Conservation (phyloP, 2,329 filamentous ascomycete species). For the Stagonosporopsis tanaceti region DNA sequence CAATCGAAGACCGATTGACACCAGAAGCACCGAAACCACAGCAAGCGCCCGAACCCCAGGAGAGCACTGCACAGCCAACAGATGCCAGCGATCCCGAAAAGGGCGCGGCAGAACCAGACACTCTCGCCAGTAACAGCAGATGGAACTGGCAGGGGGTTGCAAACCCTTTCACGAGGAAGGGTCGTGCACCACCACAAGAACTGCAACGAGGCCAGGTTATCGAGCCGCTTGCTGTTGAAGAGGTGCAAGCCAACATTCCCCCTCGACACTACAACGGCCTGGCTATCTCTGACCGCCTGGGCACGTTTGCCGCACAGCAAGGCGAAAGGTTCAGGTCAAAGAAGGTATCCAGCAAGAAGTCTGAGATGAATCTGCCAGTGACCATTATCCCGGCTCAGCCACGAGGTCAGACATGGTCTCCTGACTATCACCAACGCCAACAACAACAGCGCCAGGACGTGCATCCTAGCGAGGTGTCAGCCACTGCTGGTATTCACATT, state of each 20-base stretch:
- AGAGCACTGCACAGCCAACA: constrained; percentile 17
- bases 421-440: constrained; percentile 44
- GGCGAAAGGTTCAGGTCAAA: constrained; percentile 54
- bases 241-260: constrained; percentile 46
- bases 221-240: constrained; percentile 50
- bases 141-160: constrained; percentile 60
- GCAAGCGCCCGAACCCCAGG: constrained; percentile 9
- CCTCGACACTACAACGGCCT: constrained; percentile 55
- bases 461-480: constrained; percentile 17
- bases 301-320: constrained; percentile 59
- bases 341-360: constrained; percentile 42
- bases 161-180: constrained; percentile 66
- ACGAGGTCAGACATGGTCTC: constrained; percentile 64
- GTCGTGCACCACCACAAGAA: constrained; percentile 66
- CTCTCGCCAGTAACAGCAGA: constrained; percentile 28
- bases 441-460: constrained; percentile 1
- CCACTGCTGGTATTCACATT: constrained; percentile 25
- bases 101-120: constrained; percentile 25
- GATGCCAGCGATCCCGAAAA: constrained; percentile 43
- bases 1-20: constrained; percentile 28
- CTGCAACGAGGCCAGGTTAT: constrained; percentile 64
- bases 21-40: constrained; percentile 15
- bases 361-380: constrained; percentile 59
- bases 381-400: constrained; percentile 69
- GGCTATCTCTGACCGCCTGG: constrained; percentile 55